phyloP scores from a whole-genome alignment of 2,329 filamentous ascomycete species.

The Fusarium subtropicale region DNA sequence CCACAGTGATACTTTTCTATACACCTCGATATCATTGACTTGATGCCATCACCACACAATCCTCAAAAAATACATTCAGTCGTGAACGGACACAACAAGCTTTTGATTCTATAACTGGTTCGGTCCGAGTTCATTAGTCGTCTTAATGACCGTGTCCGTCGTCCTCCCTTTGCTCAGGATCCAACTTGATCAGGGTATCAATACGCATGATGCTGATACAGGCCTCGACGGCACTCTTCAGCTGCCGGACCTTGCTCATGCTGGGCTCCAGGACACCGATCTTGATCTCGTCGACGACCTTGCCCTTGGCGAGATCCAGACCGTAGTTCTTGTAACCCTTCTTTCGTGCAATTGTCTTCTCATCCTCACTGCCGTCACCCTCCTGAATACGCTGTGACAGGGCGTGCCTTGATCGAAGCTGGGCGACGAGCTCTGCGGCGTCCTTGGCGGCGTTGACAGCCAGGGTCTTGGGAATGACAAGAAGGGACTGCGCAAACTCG shows the following conservation, averaged over 20 bases:
- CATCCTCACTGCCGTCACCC: constrained; percentile 84
- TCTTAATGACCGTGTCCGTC: constrained; percentile 85
- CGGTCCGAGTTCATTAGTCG: constrained; percentile 45
- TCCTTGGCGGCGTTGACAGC: constrained; percentile 98
- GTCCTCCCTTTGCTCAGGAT: constrained; percentile 81
- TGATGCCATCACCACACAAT: constrained; percentile 26
- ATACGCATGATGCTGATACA: constrained; percentile 99
- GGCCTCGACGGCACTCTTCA: constrained; percentile 98
- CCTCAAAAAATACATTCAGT: constrained; percentile 23
- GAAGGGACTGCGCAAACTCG: constrained; percentile 94
- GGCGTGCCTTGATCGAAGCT: constrained; percentile 93
- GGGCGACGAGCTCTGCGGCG: constrained; percentile 91
- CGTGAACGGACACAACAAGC: constrained; percentile 43
- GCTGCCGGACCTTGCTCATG: constrained; percentile 97
- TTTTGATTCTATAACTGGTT: constrained; percentile 46
- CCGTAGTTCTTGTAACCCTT: constrained; percentile 99
- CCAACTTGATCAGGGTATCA: constrained; percentile 97
- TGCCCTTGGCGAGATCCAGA: constrained; percentile 87
- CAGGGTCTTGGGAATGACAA: constrained; percentile 94
- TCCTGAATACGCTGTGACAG: constrained; percentile 92
- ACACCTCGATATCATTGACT: background rate
- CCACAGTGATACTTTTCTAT: background rate
- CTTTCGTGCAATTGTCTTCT: constrained; percentile 89
- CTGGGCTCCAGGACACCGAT: constrained; percentile 94
- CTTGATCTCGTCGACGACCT: constrained; percentile 93